Evolutionary conservation across 495 filamentous ascomycete genomes (phyloP).

Genomic region (Articulospora tetracladia): DNA sequence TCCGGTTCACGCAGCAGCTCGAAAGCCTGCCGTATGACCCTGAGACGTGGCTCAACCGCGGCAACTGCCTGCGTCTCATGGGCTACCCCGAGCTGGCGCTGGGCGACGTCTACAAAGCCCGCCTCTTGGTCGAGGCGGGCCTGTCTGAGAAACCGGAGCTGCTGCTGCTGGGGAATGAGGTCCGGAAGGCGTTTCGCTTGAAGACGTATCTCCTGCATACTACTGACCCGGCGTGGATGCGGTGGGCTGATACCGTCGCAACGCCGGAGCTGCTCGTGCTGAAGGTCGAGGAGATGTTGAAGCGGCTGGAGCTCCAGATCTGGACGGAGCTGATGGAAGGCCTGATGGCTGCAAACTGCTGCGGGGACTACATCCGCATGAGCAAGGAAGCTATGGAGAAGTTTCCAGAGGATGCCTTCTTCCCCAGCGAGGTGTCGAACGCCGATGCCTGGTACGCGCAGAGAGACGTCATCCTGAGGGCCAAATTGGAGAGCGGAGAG

Average conservation of each 20-base stretch:
- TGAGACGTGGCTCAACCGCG: constrained; percentile 17
- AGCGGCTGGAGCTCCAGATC: constrained; percentile 17
- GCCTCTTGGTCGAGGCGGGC: constrained; percentile 13
- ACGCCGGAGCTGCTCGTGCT: constrained; percentile 9
- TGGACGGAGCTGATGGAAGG: constrained; percentile 22
- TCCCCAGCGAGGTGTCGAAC: constrained; percentile 16
- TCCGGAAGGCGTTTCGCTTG: constrained; percentile 9
- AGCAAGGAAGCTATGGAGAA: constrained; percentile 14
- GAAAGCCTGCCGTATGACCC: constrained; percentile 11
- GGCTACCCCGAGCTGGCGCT: constrained; percentile 11
- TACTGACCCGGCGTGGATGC: constrained; percentile 13
- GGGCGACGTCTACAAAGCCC: constrained; percentile 14
- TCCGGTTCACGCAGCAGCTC: constrained; percentile 9
- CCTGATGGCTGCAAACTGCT: constrained; percentile 18
- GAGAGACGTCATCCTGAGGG: constrained; percentile 4
- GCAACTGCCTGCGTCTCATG: constrained; percentile 10
- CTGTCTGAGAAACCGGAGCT: neutral
- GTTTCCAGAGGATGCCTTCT: constrained; percentile 18
- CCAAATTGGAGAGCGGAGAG: constrained; percentile 3
- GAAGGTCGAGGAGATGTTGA: constrained; percentile 16
- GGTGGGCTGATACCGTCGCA: constrained; percentile 7
- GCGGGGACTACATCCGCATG: constrained; percentile 14
- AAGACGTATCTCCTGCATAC: constrained; percentile 16
- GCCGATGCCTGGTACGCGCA: constrained; percentile 11
- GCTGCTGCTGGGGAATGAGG: constrained; percentile 9